Conservation (phyloP, 208 protist species). For the Naegleria gruberi region DNA sequence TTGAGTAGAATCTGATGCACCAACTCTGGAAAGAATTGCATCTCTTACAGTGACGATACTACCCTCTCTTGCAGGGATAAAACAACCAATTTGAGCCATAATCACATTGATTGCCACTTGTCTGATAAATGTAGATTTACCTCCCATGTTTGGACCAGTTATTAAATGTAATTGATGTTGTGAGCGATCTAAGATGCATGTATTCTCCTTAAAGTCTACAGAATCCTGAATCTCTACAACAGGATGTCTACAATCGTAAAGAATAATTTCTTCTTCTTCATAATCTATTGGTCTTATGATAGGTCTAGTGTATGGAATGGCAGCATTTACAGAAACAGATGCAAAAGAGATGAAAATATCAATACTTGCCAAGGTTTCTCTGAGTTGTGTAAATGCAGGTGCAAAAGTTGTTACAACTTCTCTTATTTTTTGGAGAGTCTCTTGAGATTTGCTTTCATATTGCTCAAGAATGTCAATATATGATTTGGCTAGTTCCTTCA, state of each 20-base stretch:
- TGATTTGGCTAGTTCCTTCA: conserved; percentile 61
- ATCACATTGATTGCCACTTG: conserved; percentile 88
- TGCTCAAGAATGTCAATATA: conserved; percentile 62
- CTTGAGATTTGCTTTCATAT: conserved; percentile 50
- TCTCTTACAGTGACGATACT: conserved; percentile 70
- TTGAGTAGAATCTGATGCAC: conserved; percentile 53
- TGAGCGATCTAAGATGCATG: conserved; percentile 39
- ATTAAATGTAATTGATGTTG: conserved; percentile 58
- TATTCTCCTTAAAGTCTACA: conserved; percentile 71
- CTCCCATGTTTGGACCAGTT: conserved; percentile 58
- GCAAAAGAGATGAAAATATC: conserved; percentile 86
- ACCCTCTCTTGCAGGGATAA: conserved; percentile 87
- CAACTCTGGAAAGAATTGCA: conserved; percentile 93
- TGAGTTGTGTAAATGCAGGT: conserved; percentile 82
- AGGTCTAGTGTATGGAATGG: conserved; percentile 76
- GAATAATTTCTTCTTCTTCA: conserved; percentile 22
- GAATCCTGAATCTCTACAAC: conserved; percentile 56
- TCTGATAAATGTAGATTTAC: conserved; percentile 98
- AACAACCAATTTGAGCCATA: conserved; percentile 97
- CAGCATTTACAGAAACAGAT: conserved; percentile 66
- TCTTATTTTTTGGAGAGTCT: conserved; percentile 77
- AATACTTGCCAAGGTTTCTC: conserved; percentile 76
- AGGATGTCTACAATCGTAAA: conserved; percentile 60
- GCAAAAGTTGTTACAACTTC: conserved; percentile 82
- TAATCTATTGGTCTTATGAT: conserved; percentile 40